Percentiles rank a stretch among this genome's conserved stretches.
These are phyloP conservation scores for Solanum chilense DNA, from an alignment of 257 asterid genomes.

Conservation along the genomic window DNA sequence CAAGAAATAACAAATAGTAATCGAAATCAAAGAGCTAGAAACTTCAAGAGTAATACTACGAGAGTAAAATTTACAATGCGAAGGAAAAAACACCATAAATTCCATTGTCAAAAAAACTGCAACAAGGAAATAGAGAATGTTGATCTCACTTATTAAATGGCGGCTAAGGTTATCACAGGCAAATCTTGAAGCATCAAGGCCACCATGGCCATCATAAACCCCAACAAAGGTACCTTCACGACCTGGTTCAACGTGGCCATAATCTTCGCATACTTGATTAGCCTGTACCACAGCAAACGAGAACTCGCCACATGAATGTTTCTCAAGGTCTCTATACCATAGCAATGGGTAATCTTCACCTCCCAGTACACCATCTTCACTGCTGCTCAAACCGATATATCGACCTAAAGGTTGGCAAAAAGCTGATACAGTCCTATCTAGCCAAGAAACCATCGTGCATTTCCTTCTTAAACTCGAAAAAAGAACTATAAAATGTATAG, in stretches of 20 bases:
- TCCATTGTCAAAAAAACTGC: not conserved
- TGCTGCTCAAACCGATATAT: conserved; percentile 71
- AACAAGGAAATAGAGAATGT: not conserved
- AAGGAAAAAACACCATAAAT: not conserved
- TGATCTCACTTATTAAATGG: conserved; percentile 45
- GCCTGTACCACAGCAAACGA: conserved; percentile 76
- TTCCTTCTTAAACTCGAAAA: conserved; percentile 25
- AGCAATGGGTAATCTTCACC: conserved; percentile 45
- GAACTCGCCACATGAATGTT: conserved; percentile 63
- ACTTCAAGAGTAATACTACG: not conserved
- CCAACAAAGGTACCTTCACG: conserved; percentile 57
- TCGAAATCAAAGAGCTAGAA: not conserved
- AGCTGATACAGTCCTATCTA: conserved; percentile 42
- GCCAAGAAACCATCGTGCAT: conserved; percentile 77
- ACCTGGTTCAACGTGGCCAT: conserved; percentile 70
- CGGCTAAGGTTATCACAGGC: conserved; percentile 40
- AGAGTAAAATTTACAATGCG: not conserved
- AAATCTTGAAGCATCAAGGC: conserved; percentile 57
- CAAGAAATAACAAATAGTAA: not conserved
- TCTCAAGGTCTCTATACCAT: conserved; percentile 80
- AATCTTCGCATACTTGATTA: conserved; percentile 57
- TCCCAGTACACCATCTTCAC: conserved; percentile 33
- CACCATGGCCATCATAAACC: conserved; percentile 89
- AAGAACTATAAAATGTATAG: not conserved
- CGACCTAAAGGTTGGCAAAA: conserved; percentile 64